Base-by-base conservation (phyloP, 192 early-diverging fungal genomes). In the Geosiphon pyriformis region DNA sequence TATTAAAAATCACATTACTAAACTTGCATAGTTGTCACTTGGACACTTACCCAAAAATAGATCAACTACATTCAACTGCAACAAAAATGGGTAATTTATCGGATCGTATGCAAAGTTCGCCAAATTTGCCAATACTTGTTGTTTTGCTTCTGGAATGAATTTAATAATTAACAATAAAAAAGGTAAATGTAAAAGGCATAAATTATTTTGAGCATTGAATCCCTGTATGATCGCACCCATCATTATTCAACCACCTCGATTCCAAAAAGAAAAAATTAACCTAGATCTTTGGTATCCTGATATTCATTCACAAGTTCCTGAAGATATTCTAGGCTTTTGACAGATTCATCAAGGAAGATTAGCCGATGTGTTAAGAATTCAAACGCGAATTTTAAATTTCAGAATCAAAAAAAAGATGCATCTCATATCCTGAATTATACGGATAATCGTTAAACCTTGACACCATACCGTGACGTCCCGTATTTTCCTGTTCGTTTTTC, bases 61-160 rank as follows among this genome's bases (percentile, higher is more conserved):
- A 58, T 71, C 64, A n/a, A 76, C 65, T 22, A 68, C 71, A 27
- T 77, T 69, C 23, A 80, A 30, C 27, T 81, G 33, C 69, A 65
- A 74, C 18, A 82, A 46, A 56, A 58, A 79, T 1, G 68, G 35
- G 29, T 79, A 79, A 52, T 82, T 82, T 46, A 81, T 79, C 20
- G 80, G 80, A 67, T 82, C 80, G 51, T 82, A 82, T 11, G 80
- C 76, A 66, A 82, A 82, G 64, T 82, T 82, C 15, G 69, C 77
- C 17, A 82, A 65, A 47, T 75, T 74, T 18, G 79, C 80, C 23
- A 82, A 48, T 17, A 78, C 56, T 65, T 78, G 65, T 31, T 67
- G 49, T 33, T 67, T 67, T 18, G 65, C 53, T 29, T 57, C 65
- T 67, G 2, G 0, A 49, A 56, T 3, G 4, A 2, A 50, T 8